Percentiles rank a stretch among this genome's conserved stretches.
Conservation (phyloP, 345 rosid genomes). For the Syzygium grande region DNA sequence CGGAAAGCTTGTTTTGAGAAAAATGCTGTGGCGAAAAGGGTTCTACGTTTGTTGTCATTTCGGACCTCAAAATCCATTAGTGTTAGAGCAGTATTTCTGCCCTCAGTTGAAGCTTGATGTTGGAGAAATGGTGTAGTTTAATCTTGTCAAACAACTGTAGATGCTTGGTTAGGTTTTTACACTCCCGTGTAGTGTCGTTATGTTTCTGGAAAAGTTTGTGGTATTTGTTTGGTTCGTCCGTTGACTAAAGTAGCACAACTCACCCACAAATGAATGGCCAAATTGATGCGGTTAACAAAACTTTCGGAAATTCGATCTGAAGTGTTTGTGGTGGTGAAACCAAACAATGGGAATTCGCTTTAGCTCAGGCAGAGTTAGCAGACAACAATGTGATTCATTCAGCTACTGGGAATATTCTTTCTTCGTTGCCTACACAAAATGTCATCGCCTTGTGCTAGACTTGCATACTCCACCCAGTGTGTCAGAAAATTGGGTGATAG, state of each 20-base stretch:
- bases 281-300: too few relatives aligned
- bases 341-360: too few relatives aligned
- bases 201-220: not conserved
- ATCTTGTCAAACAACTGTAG: not conserved
- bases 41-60: not conserved
- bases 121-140: not conserved
- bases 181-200: not conserved
- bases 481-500: too few relatives aligned
- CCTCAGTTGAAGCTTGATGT: not conserved
- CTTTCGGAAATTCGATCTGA: too few relatives aligned
- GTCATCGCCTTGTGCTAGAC: too few relatives aligned
- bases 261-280: not conserved
- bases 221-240: not conserved
- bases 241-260: not conserved
- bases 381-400: too few relatives aligned
- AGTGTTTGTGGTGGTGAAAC: too few relatives aligned
- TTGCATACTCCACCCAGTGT: too few relatives aligned
- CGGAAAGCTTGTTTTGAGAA: not conserved
- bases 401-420: too few relatives aligned
- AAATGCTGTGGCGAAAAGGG: not conserved
- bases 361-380: too few relatives aligned
- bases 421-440: too few relatives aligned
- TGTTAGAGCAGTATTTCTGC: not conserved
- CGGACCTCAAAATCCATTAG: not conserved
- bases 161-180: not conserved